Evolutionary conservation across 2,329 filamentous ascomycete genomes (phyloP).

Genomic region (Trichoderma cornu-damae): DNA sequence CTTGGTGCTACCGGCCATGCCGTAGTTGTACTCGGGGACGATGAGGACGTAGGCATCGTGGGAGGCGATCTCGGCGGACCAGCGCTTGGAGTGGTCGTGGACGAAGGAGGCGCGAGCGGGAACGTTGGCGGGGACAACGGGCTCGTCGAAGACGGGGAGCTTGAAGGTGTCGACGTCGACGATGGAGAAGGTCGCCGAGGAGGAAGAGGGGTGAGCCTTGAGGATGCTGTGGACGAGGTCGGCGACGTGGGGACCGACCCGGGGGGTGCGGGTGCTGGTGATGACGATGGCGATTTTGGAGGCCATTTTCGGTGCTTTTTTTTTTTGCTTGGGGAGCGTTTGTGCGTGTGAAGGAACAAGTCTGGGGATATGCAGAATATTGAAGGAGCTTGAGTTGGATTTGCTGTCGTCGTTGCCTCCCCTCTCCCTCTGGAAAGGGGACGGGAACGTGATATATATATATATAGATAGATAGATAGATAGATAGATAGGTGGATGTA

Average conservation of each 20-base stretch:
- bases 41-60: conserved; percentile 44
- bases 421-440: no score
- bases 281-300: conserved; percentile 16
- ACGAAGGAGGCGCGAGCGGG: conserved; percentile 31
- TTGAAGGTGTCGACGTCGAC: conserved; percentile 37
- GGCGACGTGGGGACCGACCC: conserved; percentile 11
- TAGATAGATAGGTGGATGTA: no score
- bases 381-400: not conserved
- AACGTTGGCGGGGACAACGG: conserved; percentile 34
- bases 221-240: not conserved
- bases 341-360: not conserved
- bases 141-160: conserved; percentile 41
- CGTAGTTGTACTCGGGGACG: conserved; percentile 50
- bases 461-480: not conserved
- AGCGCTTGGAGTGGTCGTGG: conserved; percentile 37
- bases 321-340: not conserved
- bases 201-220: not conserved
- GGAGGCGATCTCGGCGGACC: conserved; percentile 38
- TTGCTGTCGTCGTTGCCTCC: no score
- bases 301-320: not conserved
- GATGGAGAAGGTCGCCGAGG: conserved; percentile 20
- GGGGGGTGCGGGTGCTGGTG: conserved; percentile 14
- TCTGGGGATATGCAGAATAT: no score
- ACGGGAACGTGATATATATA: not conserved
- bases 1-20: conserved; percentile 49